Percentiles rank a stretch among this genome's conserved stretches.
These are phyloP conservation scores for Saccharomycopsis vini DNA, from an alignment of 805 yeast genomes.

Conservation along the genomic window DNA sequence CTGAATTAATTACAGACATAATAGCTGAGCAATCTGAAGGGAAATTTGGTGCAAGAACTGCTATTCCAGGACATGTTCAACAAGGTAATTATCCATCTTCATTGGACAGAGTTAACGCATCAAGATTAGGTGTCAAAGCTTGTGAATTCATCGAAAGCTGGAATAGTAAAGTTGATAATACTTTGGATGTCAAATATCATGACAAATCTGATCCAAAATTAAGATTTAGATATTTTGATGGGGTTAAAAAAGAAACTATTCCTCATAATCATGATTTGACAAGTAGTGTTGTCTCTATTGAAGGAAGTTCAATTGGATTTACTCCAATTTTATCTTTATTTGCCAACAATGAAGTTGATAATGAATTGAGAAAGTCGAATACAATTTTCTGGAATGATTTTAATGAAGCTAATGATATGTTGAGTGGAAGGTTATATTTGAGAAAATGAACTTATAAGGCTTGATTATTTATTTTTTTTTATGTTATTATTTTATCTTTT, in stretches of 20 bases:
- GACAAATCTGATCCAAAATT: constrained; percentile 36
- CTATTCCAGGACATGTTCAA: constrained; percentile 96
- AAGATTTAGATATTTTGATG: constrained; percentile 43
- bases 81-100: constrained; percentile 96
- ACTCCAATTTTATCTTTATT: constrained; percentile 48
- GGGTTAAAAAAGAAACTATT: constrained; percentile 38
- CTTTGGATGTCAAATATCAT: constrained; percentile 9
- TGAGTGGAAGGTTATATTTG: constrained; percentile 60
- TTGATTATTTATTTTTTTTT: no score
- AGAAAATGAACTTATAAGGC: no score
- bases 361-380: constrained; percentile 54
- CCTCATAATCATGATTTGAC: constrained; percentile 32
- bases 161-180: constrained; percentile 29
- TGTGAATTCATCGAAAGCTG: constrained; percentile 77
- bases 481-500: no score
- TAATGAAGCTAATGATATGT: constrained; percentile 51
- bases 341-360: constrained; percentile 46
- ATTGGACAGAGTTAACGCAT: constrained; percentile 83
- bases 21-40: constrained; percentile 71
- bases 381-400: constrained; percentile 61
- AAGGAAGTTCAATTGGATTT: constrained; percentile 56
- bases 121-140: constrained; percentile 84
- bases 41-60: constrained; percentile 83
- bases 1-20: constrained; percentile 75
- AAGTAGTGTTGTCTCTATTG: constrained; percentile 62